Conservation (phyloP, 495 filamentous ascomycete species). For the Aspergillus indologenus region DNA sequence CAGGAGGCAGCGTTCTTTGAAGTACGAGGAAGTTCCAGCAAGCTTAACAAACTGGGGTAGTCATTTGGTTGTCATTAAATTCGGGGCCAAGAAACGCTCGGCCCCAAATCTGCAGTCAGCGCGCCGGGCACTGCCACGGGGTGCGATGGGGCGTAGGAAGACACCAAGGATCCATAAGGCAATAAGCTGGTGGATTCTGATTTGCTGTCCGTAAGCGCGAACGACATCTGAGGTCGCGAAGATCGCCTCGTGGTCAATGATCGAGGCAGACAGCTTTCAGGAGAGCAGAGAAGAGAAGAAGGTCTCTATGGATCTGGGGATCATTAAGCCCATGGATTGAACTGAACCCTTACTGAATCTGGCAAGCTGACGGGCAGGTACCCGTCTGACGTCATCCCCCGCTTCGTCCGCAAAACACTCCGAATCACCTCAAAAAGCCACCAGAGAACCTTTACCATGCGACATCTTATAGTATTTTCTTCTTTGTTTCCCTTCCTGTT, state of each 20-base stretch:
- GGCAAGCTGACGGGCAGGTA: not conserved
- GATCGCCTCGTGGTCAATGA: not conserved
- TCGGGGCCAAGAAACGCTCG: not conserved
- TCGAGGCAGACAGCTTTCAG: not conserved
- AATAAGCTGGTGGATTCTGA: not conserved
- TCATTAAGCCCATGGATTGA: not conserved
- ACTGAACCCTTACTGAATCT: not conserved
- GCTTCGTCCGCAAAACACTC: not conserved
- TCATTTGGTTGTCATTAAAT: not conserved
- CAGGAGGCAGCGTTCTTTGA: not conserved
- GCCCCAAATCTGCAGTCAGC: not conserved
- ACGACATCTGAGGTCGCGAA: not conserved
- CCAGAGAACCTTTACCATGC: slow-evolving; percentile 7
- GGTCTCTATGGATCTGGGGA: not conserved
- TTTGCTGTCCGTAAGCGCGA: not conserved
- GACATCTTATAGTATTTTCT: slow-evolving; percentile 10
- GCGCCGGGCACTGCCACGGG: slow-evolving; percentile 5
- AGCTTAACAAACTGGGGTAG: not conserved
- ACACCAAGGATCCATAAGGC: not conserved
- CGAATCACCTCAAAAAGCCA: not conserved
- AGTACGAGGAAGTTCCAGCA: not conserved
- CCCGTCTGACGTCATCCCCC: slow-evolving; percentile 6
- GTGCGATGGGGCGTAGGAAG: not conserved
- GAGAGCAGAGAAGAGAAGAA: not conserved
- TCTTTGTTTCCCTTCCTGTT: slow-evolving; percentile 3